phyloP scores from a whole-genome alignment of 805 yeast genomes.

The Phaffomyces opuntiae region DNA sequence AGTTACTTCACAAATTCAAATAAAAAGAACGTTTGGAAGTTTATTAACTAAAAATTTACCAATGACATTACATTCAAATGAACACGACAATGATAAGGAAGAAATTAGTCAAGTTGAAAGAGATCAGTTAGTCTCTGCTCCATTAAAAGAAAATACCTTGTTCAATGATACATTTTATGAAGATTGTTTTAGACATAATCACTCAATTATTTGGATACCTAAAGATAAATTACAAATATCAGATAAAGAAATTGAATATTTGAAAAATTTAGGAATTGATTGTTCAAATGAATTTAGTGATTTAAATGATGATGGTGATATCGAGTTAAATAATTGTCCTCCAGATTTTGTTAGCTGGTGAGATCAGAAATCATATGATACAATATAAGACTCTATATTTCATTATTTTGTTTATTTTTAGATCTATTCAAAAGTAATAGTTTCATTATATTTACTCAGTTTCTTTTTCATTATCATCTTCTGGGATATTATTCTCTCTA shows the following conservation, averaged over 20 bases:
- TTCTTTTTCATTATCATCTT: constrained; percentile 4
- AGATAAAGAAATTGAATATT: constrained; percentile 7
- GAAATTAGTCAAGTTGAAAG: background rate
- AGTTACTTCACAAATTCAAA: constrained; percentile 46
- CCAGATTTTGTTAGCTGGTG: constrained; percentile 15
- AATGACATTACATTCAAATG: constrained; percentile 7
- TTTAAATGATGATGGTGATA: constrained; percentile 19
- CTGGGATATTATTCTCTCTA: constrained; percentile 27
- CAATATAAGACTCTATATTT: background rate
- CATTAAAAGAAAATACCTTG: constrained; percentile 1
- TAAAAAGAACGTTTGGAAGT: constrained; percentile 36
- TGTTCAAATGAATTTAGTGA: constrained; percentile 14
- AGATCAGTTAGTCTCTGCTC: background rate
- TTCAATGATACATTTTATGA: constrained; percentile 21
- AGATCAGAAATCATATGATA: background rate
- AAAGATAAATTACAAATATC: constrained; percentile 14
- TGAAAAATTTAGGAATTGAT: constrained; percentile 19
- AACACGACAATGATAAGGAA: background rate
- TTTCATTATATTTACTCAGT: background rate
- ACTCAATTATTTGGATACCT: constrained; percentile 21
- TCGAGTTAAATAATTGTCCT: constrained; percentile 15
- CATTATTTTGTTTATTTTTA: no score
- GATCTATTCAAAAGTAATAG: no score
- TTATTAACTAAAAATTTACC: constrained; percentile 32
- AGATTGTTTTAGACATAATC: constrained; percentile 18